phyloP scores from a whole-genome alignment of 2,329 filamentous ascomycete genomes.

The Diplodia intermedia region DNA sequence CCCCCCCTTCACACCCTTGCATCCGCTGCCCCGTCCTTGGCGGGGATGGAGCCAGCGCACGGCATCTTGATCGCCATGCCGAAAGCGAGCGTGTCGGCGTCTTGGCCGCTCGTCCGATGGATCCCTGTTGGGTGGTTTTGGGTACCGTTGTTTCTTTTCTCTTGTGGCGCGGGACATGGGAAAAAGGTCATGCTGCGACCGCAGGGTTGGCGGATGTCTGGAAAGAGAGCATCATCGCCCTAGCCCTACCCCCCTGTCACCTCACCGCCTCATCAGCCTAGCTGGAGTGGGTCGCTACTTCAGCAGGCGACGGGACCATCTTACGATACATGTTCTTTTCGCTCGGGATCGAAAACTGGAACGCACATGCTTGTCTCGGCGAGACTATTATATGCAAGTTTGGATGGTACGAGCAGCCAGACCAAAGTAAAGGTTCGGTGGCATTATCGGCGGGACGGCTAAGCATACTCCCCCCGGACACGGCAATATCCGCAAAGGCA shows the following conservation, averaged over 20 bases:
- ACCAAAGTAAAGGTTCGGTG: not conserved
- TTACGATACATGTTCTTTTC: not conserved
- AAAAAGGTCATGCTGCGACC: not conserved
- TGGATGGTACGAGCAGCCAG: not conserved
- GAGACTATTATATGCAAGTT: not conserved
- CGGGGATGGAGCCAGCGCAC: not conserved
- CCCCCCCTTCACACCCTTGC: not conserved
- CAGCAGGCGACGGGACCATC: not conserved
- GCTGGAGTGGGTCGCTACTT: too few relatives aligned
- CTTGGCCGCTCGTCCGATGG: not conserved
- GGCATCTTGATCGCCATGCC: constrained; percentile 11
- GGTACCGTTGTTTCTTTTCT: not conserved
- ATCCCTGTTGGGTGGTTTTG: not conserved
- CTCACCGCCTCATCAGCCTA: too few relatives aligned
- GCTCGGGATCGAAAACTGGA: not conserved
- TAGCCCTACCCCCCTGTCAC: too few relatives aligned
- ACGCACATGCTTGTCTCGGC: not conserved
- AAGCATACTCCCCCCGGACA: not conserved
- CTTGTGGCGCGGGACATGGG: not conserved
- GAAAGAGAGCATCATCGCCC: too few relatives aligned
- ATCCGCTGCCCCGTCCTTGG: not conserved
- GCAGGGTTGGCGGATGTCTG: too few relatives aligned
- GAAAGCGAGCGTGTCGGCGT: constrained; percentile 7
- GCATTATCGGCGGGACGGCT: not conserved
- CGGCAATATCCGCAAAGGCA: not conserved